Conservation (phyloP, 1,284 basidiomycete genomes). For the Afroboletus lepidellus region DNA sequence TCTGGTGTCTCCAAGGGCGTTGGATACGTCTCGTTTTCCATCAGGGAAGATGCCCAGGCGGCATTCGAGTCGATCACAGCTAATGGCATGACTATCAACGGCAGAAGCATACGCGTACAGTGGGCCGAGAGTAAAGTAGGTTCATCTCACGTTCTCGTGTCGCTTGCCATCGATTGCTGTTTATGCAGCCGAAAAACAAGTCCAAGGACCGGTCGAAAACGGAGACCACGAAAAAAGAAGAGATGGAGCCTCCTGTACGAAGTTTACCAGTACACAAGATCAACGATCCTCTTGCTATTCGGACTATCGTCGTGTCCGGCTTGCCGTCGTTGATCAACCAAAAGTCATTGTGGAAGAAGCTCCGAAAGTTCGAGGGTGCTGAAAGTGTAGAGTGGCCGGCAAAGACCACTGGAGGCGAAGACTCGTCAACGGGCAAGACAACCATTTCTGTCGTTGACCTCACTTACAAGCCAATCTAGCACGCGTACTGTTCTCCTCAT, state of each 20-base stretch:
- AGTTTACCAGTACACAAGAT: slow-evolving; percentile 37
- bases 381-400: slow-evolving; percentile 72
- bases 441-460: slow-evolving; percentile 3
- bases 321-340: slow-evolving; percentile 69
- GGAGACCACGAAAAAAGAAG: slow-evolving; percentile 34
- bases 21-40: slow-evolving; percentile 94
- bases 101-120: slow-evolving; percentile 69
- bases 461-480: slow-evolving; percentile 44
- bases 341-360: slow-evolving; percentile 84
- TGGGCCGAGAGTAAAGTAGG: slow-evolving; percentile 79
- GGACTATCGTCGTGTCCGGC: slow-evolving; percentile 78
- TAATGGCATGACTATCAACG: slow-evolving; percentile 58
- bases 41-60: slow-evolving; percentile 84
- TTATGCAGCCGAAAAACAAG: slow-evolving; percentile 40
- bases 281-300: slow-evolving; percentile 74
- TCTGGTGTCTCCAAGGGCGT: slow-evolving; percentile 91
- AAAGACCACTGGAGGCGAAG: slow-evolving; percentile 46
- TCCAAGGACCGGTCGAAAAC: slow-evolving; percentile 33
- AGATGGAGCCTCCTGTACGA: slow-evolving; percentile 34
- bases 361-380: slow-evolving; percentile 74
- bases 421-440: slow-evolving; percentile 34
- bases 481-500: slow-evolving; percentile 74
- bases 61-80: slow-evolving; percentile 62
- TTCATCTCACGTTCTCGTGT: slow-evolving; percentile 1
- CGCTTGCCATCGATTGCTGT: background rate